Evolutionary conservation across 1,284 basidiomycete species (phyloP), one percentile per base, ranked within the genome.

Genomic region (Somion occarium): DNA sequence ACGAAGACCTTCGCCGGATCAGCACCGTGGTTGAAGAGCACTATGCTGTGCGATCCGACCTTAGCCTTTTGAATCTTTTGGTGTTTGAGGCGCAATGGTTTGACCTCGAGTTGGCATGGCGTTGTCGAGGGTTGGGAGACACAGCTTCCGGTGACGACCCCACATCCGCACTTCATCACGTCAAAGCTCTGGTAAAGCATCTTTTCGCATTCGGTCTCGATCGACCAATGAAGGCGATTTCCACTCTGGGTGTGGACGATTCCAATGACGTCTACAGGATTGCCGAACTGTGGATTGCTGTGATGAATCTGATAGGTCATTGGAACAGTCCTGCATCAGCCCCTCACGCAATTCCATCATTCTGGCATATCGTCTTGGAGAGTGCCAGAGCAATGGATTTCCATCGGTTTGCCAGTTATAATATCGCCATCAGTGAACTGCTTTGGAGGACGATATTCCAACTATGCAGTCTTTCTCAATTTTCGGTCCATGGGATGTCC

Each of bases 401-500:
- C 64, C 34, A 58, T 54, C 34, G 50, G 58, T 26, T 53, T 63
- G 0, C 46, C 43, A 1, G 23, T 49, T 11, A 63, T 69, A 70
- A 75, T 26, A 61, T 85, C 1, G 73, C 79, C 26, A 73, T 73
- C 3, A 85, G 86, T 53, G 93, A 95, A 66, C 65, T 74, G 4
- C 70, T 85, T 9, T 96, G 93, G 89, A 80, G 75, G 46, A 72
- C 78, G 3, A 72, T 91, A 5, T 88, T 92, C 59, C 77, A 76
- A 12, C 65, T 95, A 1, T 88, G 82, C 52, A 78, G 83, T 0
- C 65, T 97, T 3, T 89, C 89, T 0, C 93, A 94, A 59, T 91
- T 96, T 68, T 85, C 85, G 0, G 62, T 73, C 0, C 73, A 80
- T 50, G 94, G 93, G 3, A 69, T 80, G 60, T 70, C 74, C 2